Evolutionary conservation across 352 stramenopile species (phyloP).

Genomic region (Phytophthora foliorum): DNA sequence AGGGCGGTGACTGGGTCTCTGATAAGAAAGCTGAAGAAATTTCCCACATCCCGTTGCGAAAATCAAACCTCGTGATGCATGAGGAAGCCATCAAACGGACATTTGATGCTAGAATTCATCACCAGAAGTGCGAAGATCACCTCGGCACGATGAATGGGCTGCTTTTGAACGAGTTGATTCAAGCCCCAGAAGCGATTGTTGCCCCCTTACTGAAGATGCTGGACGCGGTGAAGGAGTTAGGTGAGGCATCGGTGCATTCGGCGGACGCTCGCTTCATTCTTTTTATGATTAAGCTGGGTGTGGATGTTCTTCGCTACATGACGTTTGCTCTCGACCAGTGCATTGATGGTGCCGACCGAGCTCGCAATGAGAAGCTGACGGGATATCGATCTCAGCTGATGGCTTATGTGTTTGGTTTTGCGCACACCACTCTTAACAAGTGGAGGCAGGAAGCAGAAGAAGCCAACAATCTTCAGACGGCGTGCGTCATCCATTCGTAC

Average conservation of each 20-base stretch:
- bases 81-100: conserved; percentile 83
- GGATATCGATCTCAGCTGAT: conserved; percentile 65
- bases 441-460: conserved; percentile 80
- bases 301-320: conserved; percentile 84
- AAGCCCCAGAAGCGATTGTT: conserved; percentile 93
- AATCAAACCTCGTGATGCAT: conserved; percentile 83
- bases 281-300: conserved; percentile 89
- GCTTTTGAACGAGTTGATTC: conserved; percentile 98
- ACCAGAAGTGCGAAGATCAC: conserved; percentile 88
- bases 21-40: conserved; percentile 73
- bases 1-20: conserved; percentile 88
- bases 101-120: conserved; percentile 76
- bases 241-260: conserved; percentile 84
- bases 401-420: conserved; percentile 78
- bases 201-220: conserved; percentile 85
- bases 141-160: conserved; percentile 97
- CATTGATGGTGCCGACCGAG: conserved; percentile 40
- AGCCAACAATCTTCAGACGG: conserved; percentile 80
- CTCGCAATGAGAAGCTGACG: conserved; percentile 53
- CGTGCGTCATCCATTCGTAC: conserved; percentile 90
- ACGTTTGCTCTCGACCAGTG: conserved; percentile 76
- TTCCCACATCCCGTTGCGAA: conserved; percentile 79
- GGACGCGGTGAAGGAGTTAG: conserved; percentile 81
- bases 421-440: conserved; percentile 74
- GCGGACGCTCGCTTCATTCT: conserved; percentile 88